Percentiles rank a stretch among this genome's conserved stretches.
These are phyloP conservation scores for Setaria viridis DNA, from an alignment of 202 grass and related monocot genomes.

Conservation along the genomic window DNA sequence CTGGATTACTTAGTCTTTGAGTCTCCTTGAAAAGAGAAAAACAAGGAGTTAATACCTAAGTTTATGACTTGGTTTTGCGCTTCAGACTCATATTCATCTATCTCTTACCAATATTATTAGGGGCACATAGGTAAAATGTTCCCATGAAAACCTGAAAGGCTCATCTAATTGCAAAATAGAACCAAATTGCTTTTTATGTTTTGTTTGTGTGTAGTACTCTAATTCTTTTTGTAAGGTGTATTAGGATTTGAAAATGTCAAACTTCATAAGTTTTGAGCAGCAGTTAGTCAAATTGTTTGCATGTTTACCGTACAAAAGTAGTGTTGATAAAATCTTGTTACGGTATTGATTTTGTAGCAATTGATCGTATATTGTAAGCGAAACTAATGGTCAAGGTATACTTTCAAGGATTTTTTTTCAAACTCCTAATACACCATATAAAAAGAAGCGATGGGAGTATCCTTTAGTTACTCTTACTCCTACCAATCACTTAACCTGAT, in stretches of 20 bases:
- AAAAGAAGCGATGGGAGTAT: not conserved
- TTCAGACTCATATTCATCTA: not conserved
- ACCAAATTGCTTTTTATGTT: constrained; percentile 4
- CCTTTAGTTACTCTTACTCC: not conserved
- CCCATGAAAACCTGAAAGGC: not conserved
- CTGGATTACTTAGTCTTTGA: not conserved
- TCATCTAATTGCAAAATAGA: not conserved
- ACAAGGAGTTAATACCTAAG: not conserved
- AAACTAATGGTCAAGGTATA: not conserved
- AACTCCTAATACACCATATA: not conserved
- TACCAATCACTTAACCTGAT: not conserved
- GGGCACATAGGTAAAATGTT: not conserved
- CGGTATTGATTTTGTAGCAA: not conserved
- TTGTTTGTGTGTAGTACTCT: not conserved
- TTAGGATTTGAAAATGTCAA: not conserved
- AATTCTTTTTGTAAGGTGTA: not conserved
- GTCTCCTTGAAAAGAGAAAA: not conserved
- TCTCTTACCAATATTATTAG: not conserved
- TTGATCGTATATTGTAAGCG: not conserved
- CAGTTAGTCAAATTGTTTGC: not conserved
- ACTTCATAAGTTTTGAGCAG: not conserved
- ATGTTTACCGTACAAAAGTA: not conserved
- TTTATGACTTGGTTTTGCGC: not conserved
- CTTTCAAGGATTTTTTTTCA: not conserved
- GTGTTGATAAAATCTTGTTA: not conserved